Evolutionary conservation across 257 asterid species (phyloP).

Genomic region (Solanum chmielewskii): DNA sequence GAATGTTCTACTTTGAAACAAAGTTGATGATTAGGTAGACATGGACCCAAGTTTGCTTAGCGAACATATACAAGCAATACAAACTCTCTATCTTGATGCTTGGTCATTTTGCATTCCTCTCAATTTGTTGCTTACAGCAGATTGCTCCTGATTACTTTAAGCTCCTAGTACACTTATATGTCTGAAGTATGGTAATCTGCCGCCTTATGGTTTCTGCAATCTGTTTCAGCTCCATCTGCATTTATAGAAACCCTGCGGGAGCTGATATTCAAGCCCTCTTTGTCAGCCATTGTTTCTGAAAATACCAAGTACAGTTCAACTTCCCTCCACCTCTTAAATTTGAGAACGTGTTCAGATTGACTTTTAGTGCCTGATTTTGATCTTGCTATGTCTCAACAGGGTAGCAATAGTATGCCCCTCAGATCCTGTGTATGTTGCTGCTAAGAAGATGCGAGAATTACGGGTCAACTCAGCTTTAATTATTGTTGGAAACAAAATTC

Average conservation of each 20-base stretch:
- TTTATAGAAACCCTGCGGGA: slow-evolving; percentile 84
- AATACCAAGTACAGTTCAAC: slow-evolving; percentile 39
- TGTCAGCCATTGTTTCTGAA: slow-evolving; percentile 69
- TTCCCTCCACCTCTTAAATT: background rate
- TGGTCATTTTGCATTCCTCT: background rate
- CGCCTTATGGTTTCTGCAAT: background rate
- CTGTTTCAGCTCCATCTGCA: slow-evolving; percentile 68
- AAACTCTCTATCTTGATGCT: background rate
- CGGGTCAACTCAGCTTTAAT: slow-evolving; percentile 74
- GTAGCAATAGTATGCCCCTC: slow-evolving; percentile 64
- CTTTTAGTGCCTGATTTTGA: slow-evolving; percentile 5
- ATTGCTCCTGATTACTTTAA: background rate
- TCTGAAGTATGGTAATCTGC: background rate
- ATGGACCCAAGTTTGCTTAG: background rate
- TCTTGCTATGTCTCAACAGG: slow-evolving; percentile 30
- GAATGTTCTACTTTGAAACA: background rate
- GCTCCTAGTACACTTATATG: background rate
- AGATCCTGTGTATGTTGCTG: slow-evolving; percentile 79
- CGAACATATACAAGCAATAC: background rate
- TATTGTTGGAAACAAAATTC: slow-evolving; percentile 54
- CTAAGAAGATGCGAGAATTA: slow-evolving; percentile 80
- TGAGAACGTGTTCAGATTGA: background rate
- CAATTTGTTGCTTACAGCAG: background rate
- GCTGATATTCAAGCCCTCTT: slow-evolving; percentile 88
- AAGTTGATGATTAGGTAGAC: background rate